phyloP scores from a whole-genome alignment of 306 rosid genomes.

The Medicago ruthenica region DNA sequence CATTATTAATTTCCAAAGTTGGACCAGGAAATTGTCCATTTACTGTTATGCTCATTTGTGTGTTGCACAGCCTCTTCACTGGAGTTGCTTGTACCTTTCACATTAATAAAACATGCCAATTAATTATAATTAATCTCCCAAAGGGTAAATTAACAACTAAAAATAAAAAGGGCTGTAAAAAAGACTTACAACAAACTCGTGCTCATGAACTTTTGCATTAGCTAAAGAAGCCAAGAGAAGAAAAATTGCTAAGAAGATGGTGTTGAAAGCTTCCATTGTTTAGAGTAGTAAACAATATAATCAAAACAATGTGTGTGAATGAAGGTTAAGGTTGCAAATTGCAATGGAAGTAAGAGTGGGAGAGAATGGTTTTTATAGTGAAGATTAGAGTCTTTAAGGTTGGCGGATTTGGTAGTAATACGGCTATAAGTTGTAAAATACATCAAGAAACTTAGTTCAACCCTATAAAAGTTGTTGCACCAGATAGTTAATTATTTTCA shows the following conservation, averaged over 20 bases:
- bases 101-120: background rate
- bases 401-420: constrained; percentile 72
- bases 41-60: constrained; percentile 78
- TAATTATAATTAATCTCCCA: background rate
- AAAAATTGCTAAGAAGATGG: constrained; percentile 49
- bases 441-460: constrained; percentile 68
- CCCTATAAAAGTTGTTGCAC: constrained; percentile 85
- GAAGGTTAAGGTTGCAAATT: constrained; percentile 19
- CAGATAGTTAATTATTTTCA: constrained; percentile 60
- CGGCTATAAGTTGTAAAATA: constrained; percentile 41
- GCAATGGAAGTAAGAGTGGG: constrained; percentile 44
- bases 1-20: constrained; percentile 79
- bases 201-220: constrained; percentile 63
- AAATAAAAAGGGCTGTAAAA: too few species aligned
- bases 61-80: constrained; percentile 99
- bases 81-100: constrained; percentile 80
- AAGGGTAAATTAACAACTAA: background rate
- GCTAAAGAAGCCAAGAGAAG: constrained; percentile 67
- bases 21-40: constrained; percentile 95
- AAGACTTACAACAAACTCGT: constrained; percentile 74
- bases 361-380: constrained; percentile 51
- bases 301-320: background rate
- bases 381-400: constrained; percentile 54
- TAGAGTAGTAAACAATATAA: background rate
- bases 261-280: constrained; percentile 49